Evolutionary conservation across 2,329 filamentous ascomycete species (phyloP).

Genomic region (Xylaria sp.): DNA sequence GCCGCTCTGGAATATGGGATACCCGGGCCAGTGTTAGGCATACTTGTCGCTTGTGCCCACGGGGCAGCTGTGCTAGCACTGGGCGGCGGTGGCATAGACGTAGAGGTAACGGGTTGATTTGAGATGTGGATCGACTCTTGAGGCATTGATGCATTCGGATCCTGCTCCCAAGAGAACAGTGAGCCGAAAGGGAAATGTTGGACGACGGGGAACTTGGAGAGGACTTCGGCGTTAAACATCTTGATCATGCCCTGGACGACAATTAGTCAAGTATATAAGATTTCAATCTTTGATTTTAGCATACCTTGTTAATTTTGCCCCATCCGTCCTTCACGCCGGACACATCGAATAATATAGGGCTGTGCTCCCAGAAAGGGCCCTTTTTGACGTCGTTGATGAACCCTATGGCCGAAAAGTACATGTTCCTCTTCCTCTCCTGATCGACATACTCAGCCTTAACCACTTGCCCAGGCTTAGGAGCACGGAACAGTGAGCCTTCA

Average conservation of each 20-base stretch:
- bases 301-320: constrained; percentile 93
- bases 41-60: constrained; percentile 47
- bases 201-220: constrained; percentile 97
- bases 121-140: constrained; percentile 58
- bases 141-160: constrained; percentile 60
- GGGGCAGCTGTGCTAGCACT: constrained; percentile 45
- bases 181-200: constrained; percentile 89
- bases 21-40: constrained; percentile 42
- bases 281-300: background rate
- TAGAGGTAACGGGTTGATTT: constrained; percentile 51
- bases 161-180: constrained; percentile 75
- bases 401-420: constrained; percentile 95
- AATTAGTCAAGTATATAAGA: constrained; percentile 7
- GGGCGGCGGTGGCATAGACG: constrained; percentile 31
- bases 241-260: constrained; percentile 84
- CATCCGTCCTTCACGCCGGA: constrained; percentile 90
- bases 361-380: constrained; percentile 97
- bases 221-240: constrained; percentile 97
- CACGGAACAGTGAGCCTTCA: constrained; percentile 74
- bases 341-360: constrained; percentile 90
- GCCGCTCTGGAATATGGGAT: constrained; percentile 32
- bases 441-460: constrained; percentile 66
- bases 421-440: constrained; percentile 66
- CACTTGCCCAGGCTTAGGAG: constrained; percentile 73
- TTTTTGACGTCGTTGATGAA: constrained; percentile 98